Evolutionary conservation across 2,329 filamentous ascomycete genomes (phyloP), one percentile per base, ranked within the genome.

Genomic region (Stemphylium vesicarium): DNA sequence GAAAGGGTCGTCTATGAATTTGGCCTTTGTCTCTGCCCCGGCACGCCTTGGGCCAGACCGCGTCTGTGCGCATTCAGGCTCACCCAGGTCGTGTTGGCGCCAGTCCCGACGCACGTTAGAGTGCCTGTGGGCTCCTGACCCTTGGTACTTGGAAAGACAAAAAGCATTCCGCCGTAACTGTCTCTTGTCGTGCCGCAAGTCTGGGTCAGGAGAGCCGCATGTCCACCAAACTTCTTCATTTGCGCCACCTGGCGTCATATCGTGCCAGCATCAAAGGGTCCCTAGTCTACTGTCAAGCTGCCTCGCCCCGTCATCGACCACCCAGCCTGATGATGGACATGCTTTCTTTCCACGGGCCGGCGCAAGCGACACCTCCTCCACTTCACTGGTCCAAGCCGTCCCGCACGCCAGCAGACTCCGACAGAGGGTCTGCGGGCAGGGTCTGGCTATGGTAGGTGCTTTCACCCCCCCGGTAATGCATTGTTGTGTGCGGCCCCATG

Each of bases 341-440:
- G 53, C 52, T 62, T 63, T 63, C 49, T 50, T 48, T 59, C 47
- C 62, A 48, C 69, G 69, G 70, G 49, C 72, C 70, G 71, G 66
- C 68, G 65, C 71, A 73, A 71, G 69, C 72, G 69, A 74, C 65
- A 56, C 50, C 65, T 64, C 68, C 65, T 69, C 66, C 70, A 70
- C 69, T 58, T 57, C 67, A 56, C 69, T 75, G 70, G 71, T 69
- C 68, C 70, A 75, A 73, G 73, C 73, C 73, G 66, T 73, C 71
- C 73, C 73, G 70, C 68, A 68, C 59, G 68, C 68, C 72, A 71
- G 64, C 67, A 69, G 66, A 68, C 63, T 68, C 71, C 69, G 70
- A 74, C 59, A 64, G 57, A 67, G 60, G 61, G 60, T 67, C 60
- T 64, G 64, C 50, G 57, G 63, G 61, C 72, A 70, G 71, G 70